Evolutionary conservation across 495 filamentous ascomycete genomes (phyloP), one percentile per base, ranked within the genome.

Genomic region (Hypoxylon lenormandii): DNA sequence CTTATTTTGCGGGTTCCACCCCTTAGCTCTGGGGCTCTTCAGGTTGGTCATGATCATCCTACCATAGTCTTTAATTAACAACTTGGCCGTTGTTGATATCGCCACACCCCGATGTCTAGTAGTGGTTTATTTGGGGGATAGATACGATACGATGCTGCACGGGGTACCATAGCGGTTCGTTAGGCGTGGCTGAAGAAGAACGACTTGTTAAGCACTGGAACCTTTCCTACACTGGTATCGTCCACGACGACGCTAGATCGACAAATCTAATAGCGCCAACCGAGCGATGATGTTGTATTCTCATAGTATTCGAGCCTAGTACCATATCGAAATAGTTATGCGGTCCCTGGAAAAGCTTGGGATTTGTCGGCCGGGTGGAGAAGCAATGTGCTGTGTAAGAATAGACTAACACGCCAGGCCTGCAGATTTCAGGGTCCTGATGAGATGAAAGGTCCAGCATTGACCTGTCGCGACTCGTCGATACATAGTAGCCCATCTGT

Each of bases 311-410:
- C 67, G 51, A 48, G 50, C 51, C 38, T 66, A 54, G 45, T 37
- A 30, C 56, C 30, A 51, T 66, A 49, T 58, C 42, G 33, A 40
- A 46, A 63, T 43, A 50, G 36, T 45, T 36, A 57, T 48, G 61
- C 61, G 42, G 50, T 62, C 52, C 62, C 47, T 71, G 40, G 47
- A 50, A 55, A 59, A 57, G 38, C 53, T 63, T 62, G 45, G 40
- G 51, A 53, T 66, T 48, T 71, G 57, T 66, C 68, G 68, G 68
- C 57, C 58, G 68, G 55, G 68, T 66, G 62, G 68, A 66, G 58
- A 52, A 46, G 8, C 13, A n/a, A 26, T 40, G 21, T 38, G 55
- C 49, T 56, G 60, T 45, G 45, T 70, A 66, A 46, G 53, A 52
- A 28, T 13, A 36, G 46, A 59, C 51, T 58, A 62, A 47, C 56